Conservation (phyloP, 2,329 filamentous ascomycete species). For the Myriosclerotinia scirpicola region DNA sequence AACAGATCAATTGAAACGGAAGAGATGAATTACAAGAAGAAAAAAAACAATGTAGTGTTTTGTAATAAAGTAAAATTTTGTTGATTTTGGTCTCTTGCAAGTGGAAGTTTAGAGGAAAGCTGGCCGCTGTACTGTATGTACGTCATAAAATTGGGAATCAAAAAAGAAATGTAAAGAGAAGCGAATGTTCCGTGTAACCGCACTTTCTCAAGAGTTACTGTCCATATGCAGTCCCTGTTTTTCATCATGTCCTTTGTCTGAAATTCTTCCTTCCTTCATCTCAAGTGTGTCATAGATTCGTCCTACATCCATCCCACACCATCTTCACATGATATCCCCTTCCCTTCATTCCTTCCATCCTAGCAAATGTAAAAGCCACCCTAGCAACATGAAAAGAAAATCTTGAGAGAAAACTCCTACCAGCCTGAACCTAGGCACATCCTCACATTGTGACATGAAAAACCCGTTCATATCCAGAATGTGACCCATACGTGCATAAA, state of each 20-base stretch:
- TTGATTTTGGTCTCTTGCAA: constrained; percentile 20
- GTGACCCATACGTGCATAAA: constrained; percentile 9
- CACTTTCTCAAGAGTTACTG: constrained; percentile 15
- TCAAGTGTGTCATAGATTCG: constrained; percentile 10
- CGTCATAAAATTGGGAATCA: constrained; percentile 21
- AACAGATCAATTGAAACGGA: constrained; percentile 8
- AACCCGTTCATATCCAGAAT: constrained; percentile 22
- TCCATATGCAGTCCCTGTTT: constrained; percentile 20
- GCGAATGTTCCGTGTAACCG: constrained; percentile 19
- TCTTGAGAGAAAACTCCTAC: constrained; percentile 21
- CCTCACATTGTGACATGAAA: constrained; percentile 22
- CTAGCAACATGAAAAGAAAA: constrained; percentile 12
- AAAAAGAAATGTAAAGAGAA: constrained; percentile 20
- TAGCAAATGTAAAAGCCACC: constrained; percentile 21
- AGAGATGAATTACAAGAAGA: not conserved
- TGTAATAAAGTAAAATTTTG: constrained; percentile 6
- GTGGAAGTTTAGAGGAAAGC: constrained; percentile 15
- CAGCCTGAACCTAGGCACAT: constrained; percentile 20
- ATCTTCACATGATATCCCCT: constrained; percentile 10
- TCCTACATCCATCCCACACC: constrained; percentile 8
- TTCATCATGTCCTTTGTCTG: constrained; percentile 5
- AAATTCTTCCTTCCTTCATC: constrained; percentile 10
- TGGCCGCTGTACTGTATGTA: constrained; percentile 10
- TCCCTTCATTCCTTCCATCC: constrained; percentile 19
- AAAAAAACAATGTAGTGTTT: not conserved